These are phyloP conservation scores for Seiridium unicorne DNA, from an alignment of 2,329 filamentous ascomycete species.

Conservation along the genomic window DNA sequence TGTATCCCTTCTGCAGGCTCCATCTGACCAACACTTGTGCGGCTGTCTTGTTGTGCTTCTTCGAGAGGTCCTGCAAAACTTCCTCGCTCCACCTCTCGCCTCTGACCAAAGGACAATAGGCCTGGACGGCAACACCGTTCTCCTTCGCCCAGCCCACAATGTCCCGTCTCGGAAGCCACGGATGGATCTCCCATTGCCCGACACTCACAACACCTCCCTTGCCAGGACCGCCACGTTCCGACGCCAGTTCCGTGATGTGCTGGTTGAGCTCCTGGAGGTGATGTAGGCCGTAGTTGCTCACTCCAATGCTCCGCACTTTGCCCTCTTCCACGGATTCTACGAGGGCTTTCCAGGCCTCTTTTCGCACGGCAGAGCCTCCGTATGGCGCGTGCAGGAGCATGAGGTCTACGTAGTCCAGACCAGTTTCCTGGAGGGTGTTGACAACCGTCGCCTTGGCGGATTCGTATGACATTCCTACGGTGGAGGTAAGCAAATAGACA, in stretches of 20 bases:
- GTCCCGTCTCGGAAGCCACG: constrained; percentile 79
- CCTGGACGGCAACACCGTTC: constrained; percentile 61
- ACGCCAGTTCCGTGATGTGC: constrained; percentile 61
- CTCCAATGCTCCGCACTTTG: constrained; percentile 59
- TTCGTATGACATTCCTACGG: constrained; percentile 50
- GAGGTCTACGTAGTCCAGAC: constrained; percentile 66
- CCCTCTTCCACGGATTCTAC: constrained; percentile 63
- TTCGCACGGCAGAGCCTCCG: constrained; percentile 53
- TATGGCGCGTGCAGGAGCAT: constrained; percentile 63
- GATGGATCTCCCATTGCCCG: constrained; percentile 87
- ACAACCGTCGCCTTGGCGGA: constrained; percentile 63
- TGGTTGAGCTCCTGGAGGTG: constrained; percentile 60
- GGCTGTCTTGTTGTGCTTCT: constrained; percentile 71
- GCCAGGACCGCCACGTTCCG: constrained; percentile 49
- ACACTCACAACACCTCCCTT: constrained; percentile 75
- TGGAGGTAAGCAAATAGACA: too few relatives aligned
- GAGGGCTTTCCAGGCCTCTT: constrained; percentile 60
- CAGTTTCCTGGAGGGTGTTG: constrained; percentile 59
- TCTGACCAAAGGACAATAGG: constrained; percentile 59
- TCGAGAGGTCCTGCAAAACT: constrained; percentile 60
- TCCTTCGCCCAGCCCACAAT: constrained; percentile 75
- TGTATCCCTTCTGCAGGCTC: constrained; percentile 75
- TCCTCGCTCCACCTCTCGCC: constrained; percentile 72
- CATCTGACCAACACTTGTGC: constrained; percentile 80
- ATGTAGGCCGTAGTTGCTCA: constrained; percentile 65